Evolutionary conservation across 2,329 filamentous ascomycete species (phyloP), one percentile per base, ranked within the genome.

Genomic region (Sporothrix pallida): DNA sequence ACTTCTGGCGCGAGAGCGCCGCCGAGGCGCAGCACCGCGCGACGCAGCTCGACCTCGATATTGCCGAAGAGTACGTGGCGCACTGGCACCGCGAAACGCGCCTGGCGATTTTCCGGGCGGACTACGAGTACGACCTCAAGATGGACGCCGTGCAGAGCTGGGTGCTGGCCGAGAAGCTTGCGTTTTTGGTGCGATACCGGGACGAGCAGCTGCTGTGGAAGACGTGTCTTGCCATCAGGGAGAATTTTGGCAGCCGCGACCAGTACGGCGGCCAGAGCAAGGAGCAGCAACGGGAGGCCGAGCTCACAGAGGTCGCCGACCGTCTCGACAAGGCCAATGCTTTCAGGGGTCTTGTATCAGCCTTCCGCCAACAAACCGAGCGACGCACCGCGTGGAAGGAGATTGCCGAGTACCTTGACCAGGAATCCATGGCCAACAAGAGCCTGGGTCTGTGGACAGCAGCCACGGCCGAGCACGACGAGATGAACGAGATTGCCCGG

Each of bases 21-120:
- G 73, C 62, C 50, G 46, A 20, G 9, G 56, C n/a, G 0, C 63
- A 70, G 12, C 63, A 68, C 9, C 74, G 69, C 10, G n/a, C 52
- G 1, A 72, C 65, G 8, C 69, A 69, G 9, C 65, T 72, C 37
- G 65, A 75, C 17, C 71, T 65, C 9, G 72, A 72, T 48, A 52
- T 76, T n/a, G 62, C 78, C 37, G 70, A 75, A 10, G 75, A 77
- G 3, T 77, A 75, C 7, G 65, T 78, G 50, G 73, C 74, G 12
- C 76, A 77, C 52, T 81, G 80, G 80, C 73, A 73, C 15, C 76
- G 77, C 37, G 78, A 79, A 75, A 75, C 78, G 42, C 77, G 76
- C 44, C 78, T 81, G 1, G 75, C 70, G 9, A 23, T 75, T 0
- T 79, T 77, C 50, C 70, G 71, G 9, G 74, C 74, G 6, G 75